Percentiles rank a stretch among this genome's conserved stretches.
These are phyloP conservation scores for Pleurotus platypus DNA, from an alignment of 768 basidiomycete species.

Conservation along the genomic window DNA sequence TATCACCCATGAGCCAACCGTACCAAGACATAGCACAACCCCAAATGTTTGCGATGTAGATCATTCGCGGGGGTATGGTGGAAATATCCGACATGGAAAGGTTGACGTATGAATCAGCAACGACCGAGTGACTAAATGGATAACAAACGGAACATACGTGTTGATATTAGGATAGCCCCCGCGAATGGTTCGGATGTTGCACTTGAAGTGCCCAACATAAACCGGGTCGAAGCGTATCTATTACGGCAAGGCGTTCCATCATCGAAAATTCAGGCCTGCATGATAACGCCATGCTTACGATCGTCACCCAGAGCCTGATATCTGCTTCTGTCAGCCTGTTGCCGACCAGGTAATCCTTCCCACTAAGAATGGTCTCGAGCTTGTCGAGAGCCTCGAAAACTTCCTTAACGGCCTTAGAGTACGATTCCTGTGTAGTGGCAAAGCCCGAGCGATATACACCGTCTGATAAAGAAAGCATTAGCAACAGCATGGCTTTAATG, in stretches of 20 bases:
- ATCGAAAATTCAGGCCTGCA: too few species aligned
- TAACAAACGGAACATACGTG: slow-evolving; percentile 30
- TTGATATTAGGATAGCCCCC: slow-evolving; percentile 85
- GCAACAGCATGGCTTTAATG: background rate
- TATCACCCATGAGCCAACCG: slow-evolving; percentile 16
- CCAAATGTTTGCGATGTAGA: too few species aligned
- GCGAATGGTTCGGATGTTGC: slow-evolving; percentile 84
- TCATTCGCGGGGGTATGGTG: too few species aligned
- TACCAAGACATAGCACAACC: background rate
- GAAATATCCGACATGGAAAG: too few species aligned
- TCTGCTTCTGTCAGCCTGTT: slow-evolving; percentile 80
- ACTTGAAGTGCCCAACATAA: slow-evolving; percentile 92
- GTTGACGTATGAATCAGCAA: too few species aligned
- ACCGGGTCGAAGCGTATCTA: slow-evolving; percentile 88
- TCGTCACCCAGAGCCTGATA: slow-evolving; percentile 88
- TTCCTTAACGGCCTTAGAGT: slow-evolving; percentile 68
- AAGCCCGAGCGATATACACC: slow-evolving; percentile 92
- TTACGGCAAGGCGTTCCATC: background rate
- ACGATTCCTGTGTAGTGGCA: slow-evolving; percentile 76
- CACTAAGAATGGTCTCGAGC: slow-evolving; percentile 71
- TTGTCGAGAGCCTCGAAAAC: slow-evolving; percentile 81
- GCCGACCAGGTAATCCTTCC: slow-evolving; percentile 85
- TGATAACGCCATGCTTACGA: slow-evolving; percentile 46
- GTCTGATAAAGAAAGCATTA: slow-evolving; percentile 27
- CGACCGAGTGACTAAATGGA: background rate